These are phyloP conservation scores for Aspergillus sp. DNA, from an alignment of 2,329 filamentous ascomycete species.

Conservation along the genomic window DNA sequence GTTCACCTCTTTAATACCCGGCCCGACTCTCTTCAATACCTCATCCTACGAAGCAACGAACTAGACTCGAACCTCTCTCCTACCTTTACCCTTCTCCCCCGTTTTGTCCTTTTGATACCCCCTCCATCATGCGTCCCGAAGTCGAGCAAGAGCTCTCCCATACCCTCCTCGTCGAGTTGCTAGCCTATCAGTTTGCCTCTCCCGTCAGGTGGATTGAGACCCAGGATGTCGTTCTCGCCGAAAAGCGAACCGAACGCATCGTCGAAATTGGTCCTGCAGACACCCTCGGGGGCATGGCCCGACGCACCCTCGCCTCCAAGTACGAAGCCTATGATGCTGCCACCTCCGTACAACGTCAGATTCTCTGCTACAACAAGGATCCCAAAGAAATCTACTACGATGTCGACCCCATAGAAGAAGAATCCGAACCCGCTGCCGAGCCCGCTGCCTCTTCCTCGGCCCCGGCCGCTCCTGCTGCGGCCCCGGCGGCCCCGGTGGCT, in stretches of 20 bases:
- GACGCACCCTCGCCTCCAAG: conserved; percentile 88
- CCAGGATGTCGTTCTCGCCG: conserved; percentile 96
- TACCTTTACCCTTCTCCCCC: neutral
- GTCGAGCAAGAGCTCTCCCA: conserved; percentile 98
- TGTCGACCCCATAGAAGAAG: conserved; percentile 88
- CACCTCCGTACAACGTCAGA: conserved; percentile 90
- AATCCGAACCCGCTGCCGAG: conserved; percentile 51
- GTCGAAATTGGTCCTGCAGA: conserved; percentile 96
- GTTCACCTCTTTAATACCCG: too few relatives aligned
- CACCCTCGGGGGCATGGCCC: conserved; percentile 95
- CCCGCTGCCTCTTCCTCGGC: conserved; percentile 33
- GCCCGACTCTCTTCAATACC: too few relatives aligned
- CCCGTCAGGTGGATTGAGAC: conserved; percentile 99
- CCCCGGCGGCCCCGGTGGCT: conserved; percentile 47
- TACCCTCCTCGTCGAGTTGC: conserved; percentile 93
- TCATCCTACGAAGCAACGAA: too few relatives aligned
- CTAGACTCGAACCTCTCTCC: too few relatives aligned
- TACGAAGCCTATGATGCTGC: conserved; percentile 98
- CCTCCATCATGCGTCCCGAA: conserved; percentile 80
- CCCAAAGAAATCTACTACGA: conserved; percentile 99
- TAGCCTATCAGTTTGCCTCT: conserved; percentile 98
- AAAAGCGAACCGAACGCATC: conserved; percentile 92
- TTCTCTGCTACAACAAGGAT: conserved; percentile 99
- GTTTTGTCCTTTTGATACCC: conserved; percentile 8
- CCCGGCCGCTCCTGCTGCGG: conserved; percentile 36